These are phyloP conservation scores for Coemansia sp. DNA, from an alignment of 192 early-diverging fungal species.

Conservation along the genomic window DNA sequence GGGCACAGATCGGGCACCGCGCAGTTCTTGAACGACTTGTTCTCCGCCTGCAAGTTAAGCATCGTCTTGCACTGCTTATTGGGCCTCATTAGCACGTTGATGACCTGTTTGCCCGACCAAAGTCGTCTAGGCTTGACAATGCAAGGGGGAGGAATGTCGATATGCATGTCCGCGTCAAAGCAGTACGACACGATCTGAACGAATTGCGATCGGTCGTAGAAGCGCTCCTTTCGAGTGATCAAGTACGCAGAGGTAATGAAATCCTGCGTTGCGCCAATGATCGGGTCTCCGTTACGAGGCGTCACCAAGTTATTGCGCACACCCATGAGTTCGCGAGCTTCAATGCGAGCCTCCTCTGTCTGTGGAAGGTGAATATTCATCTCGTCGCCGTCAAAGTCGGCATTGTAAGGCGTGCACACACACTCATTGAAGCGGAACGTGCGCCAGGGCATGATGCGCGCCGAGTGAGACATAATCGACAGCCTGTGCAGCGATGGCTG, in stretches of 20 bases:
- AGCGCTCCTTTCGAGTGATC: slow-evolving; percentile 89
- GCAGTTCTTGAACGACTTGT: slow-evolving; percentile 64
- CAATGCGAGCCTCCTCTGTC: slow-evolving; percentile 96
- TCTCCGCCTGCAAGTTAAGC: slow-evolving; percentile 92
- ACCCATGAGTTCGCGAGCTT: slow-evolving; percentile 96
- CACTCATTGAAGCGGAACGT: slow-evolving; percentile 99
- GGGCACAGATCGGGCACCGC: slow-evolving; percentile 76
- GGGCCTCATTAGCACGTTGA: slow-evolving; percentile 86
- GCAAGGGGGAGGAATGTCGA: slow-evolving; percentile 93
- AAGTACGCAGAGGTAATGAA: slow-evolving; percentile 97
- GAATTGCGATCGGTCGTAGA: slow-evolving; percentile 94
- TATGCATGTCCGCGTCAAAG: slow-evolving; percentile 76
- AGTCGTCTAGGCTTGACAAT: slow-evolving; percentile 85
- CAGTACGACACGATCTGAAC: slow-evolving; percentile 91
- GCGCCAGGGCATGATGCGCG: slow-evolving; percentile 87
- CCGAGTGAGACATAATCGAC: slow-evolving; percentile 96
- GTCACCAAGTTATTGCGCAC: slow-evolving; percentile 97
- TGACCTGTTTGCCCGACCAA: slow-evolving; percentile 98
- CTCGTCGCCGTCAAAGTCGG: slow-evolving; percentile 99
- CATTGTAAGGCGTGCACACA: slow-evolving; percentile 99
- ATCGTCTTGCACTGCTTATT: slow-evolving; percentile 64
- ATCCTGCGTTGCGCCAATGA: slow-evolving; percentile 99
- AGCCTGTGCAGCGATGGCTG: slow-evolving; percentile 98
- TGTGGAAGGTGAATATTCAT: slow-evolving; percentile 99
- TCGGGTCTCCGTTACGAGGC: slow-evolving; percentile 96